Evolutionary conservation across 2,329 filamentous ascomycete species (phyloP).

Genomic region (Cladophialophora psammophila): DNA sequence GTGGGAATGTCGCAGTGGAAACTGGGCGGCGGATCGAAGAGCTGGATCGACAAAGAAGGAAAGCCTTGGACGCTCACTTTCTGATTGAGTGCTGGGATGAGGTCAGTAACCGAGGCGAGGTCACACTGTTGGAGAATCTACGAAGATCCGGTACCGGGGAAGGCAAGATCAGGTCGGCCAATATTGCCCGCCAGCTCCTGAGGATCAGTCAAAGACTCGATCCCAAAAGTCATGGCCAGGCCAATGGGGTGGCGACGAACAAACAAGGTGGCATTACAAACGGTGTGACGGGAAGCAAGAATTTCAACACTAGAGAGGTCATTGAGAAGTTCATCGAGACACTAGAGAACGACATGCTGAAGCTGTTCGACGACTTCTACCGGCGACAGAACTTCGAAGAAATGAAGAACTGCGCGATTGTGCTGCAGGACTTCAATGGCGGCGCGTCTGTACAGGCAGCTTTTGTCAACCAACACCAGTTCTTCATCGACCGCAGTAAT

Average conservation of each 20-base stretch:
- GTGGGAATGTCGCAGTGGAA: conserved; percentile 89
- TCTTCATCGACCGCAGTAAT: conserved; percentile 97
- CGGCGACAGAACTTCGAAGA: conserved; percentile 93
- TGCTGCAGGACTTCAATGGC: conserved; percentile 93
- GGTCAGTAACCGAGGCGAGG: conserved; percentile 85
- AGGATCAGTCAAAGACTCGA: conserved; percentile 93
- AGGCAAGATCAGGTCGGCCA: conserved; percentile 90
- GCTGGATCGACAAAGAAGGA: conserved; percentile 86
- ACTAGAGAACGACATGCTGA: conserved; percentile 90
- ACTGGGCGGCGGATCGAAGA: conserved; percentile 95
- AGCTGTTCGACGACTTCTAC: conserved; percentile 98
- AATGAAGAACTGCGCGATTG: conserved; percentile 96
- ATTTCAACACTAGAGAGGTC: conserved; percentile 78
- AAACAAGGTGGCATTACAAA: conserved; percentile 60
- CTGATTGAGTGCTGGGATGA: conserved; percentile 97
- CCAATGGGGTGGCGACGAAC: conserved; percentile 43
- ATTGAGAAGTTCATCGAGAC: conserved; percentile 97
- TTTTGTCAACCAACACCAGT: conserved; percentile 98
- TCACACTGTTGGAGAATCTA: conserved; percentile 87
- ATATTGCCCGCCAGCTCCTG: conserved; percentile 91
- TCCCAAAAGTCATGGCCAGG: conserved; percentile 70
- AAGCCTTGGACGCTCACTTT: conserved; percentile 92
- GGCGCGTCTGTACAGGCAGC: conserved; percentile 93
- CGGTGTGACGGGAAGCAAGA: conserved; percentile 50
- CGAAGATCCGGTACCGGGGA: conserved; percentile 83